Evolutionary conservation across 163 green algal species (phyloP), one percentile per base, ranked within the genome.

Genomic region (Volvox carteri): DNA sequence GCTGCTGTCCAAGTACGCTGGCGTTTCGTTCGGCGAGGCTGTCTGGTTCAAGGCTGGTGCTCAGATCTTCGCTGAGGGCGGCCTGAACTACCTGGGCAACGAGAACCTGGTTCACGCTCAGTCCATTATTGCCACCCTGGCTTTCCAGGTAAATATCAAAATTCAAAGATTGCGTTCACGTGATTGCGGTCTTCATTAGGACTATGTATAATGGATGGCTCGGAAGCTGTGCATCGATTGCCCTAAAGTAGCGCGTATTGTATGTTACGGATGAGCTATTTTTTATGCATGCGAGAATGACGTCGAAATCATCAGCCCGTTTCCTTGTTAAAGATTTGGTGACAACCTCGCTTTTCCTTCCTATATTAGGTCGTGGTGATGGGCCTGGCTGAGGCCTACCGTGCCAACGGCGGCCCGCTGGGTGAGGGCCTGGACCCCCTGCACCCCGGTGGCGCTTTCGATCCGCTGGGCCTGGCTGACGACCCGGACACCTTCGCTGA

Each of bases 341-440:
- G n/a, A n/a, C n/a, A n/a, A n/a, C n/a, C n/a, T n/a, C n/a, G n/a
- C n/a, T n/a, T n/a, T n/a, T 65, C 3, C 8, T 65, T 65, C 48
- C 6, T 14, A 1, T 28, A 33, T 50, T 37, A 78, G 76, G 89
- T 87, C 33, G 76, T 98, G 46, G 91, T 98, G 50, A 98, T 99
- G 97, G 96, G 97, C 90, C 88, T 94, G 60, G 93, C 96, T 91
- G 97, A 99, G 97, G 94, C 93, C 70, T 99, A 97, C 97, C 96
- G 97, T 95, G 97, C 88, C 93, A 95, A 86, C 92, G 89, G 44
- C 81, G 92, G 91, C 77, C 76, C 62, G 52, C 70, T 89, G 33
- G 95, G 92, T 76, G 95, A 97, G 91, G 95, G 93, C 88, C 94
- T 97, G 68, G 96, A 98, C 93, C 60, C 87, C 79, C 94, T 97